Base-by-base conservation (phyloP, 306 rosid genomes). In the Psophocarpus tetragonolobus region DNA sequence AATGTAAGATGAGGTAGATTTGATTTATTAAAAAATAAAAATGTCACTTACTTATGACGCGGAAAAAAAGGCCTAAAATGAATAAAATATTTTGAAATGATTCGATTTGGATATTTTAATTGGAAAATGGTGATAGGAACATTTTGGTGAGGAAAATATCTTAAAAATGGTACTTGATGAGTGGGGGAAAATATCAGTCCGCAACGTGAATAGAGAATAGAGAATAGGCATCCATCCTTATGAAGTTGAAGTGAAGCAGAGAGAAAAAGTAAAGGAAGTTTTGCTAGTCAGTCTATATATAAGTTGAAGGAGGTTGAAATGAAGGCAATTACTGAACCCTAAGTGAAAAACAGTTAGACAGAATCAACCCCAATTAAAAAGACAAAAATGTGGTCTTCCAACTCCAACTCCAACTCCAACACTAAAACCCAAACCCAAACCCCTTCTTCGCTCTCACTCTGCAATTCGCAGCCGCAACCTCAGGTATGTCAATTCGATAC, bases 401-500 rank as follows among this genome's bases (percentile, higher is more conserved):
- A 83, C 18, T 12, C 50, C 33, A 30, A n/a, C n/a, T n/a, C n/a
- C n/a, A n/a, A n/a, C n/a, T n/a, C n/a, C n/a, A n/a, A n/a, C n/a
- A n/a, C n/a, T n/a, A n/a, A n/a, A n/a, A n/a, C n/a, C 33, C 33
- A 30, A 76, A 38, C 88, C 74, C 84, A 85, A 82, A 32, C 81
- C 74, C 77, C 74, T 66, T 33, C 68, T n/a, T 41, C 53, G 6
- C 21, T 41, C 54, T 39, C 53, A 67, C 54, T 24, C 35, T 41
- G 42, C 30, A 27, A 76, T 21, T 85, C 47, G 7, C 81, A 18
- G 69, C 51, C 88, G 54, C 87, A 41, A 60, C 32, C 90, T 74
- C 88, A 90, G 96, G 96, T 87, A 88, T 57, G 93, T 38, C 44
- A 38, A 29, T 29, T 29, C 32, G 4, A 29, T 29, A 6, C 10